A percentile compares a stretch with the other conserved stretches of the same genome.
Conservation (phyloP, 2,329 filamentous ascomycete species). For the Colletotrichum sojae region DNA sequence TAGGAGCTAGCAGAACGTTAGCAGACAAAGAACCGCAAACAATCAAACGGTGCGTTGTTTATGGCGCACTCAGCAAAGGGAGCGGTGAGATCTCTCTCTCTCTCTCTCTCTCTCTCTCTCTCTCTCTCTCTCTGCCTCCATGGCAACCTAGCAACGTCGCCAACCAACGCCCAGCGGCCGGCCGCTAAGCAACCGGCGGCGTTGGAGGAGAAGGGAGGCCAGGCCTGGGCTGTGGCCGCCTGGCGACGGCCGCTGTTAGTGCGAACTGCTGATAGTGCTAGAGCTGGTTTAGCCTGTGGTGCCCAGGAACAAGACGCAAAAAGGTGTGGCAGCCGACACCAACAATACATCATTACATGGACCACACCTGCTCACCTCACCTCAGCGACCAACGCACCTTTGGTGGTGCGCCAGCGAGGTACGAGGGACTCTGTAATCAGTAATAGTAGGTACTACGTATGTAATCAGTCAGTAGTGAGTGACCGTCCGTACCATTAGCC, state of each 20-base stretch:
- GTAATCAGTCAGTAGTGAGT: background rate
- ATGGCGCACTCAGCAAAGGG: constrained; percentile 4
- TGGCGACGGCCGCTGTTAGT: constrained; percentile 27
- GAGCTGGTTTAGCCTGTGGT: constrained; percentile 5
- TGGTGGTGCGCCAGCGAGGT: background rate
- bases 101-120: too few relatives aligned
- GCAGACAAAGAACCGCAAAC: constrained; percentile 29
- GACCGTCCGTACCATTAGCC: background rate
- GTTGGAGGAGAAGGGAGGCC: constrained; percentile 13
- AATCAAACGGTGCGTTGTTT: constrained; percentile 25
- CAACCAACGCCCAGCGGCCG: constrained; percentile 23
- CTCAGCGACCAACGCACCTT: constrained; percentile 12
- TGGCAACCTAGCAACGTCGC: constrained; percentile 14
- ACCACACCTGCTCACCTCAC: constrained; percentile 4
- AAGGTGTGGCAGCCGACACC: constrained; percentile 33
- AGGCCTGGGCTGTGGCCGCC: constrained; percentile 31
- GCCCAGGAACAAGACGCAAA: background rate
- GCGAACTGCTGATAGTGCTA: constrained; percentile 30
- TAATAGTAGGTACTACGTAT: background rate
- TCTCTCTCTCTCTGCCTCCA: background rate
- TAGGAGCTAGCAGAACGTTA: background rate
- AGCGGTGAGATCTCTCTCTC: constrained; percentile 8
- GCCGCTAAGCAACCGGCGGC: constrained; percentile 6
- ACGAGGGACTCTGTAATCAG: background rate
- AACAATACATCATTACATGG: background rate